Evolutionary conservation across 202 grass and related monocot genomes (phyloP).

Genomic region (Panicum hallii): DNA sequence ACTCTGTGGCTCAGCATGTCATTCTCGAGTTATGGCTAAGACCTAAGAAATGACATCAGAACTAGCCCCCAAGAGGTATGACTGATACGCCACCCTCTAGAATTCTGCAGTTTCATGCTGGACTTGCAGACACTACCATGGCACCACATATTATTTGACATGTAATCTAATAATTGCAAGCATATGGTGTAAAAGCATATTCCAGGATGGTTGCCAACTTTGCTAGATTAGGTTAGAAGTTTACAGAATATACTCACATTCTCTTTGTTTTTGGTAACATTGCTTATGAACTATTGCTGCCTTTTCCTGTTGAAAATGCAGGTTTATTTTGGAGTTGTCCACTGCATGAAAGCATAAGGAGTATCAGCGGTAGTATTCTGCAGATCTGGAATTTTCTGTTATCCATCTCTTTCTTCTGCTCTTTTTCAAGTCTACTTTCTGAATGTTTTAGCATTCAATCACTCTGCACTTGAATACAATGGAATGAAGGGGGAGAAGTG

Average conservation of each 20-base stretch:
- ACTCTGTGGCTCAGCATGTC: too few relatives aligned
- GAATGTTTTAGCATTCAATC: background rate
- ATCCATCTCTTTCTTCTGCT: background rate
- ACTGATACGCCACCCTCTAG: background rate
- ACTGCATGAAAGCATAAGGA: slow-evolving; percentile 46
- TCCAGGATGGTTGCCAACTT: slow-evolving; percentile 45
- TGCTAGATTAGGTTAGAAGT: slow-evolving; percentile 38
- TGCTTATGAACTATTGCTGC: background rate
- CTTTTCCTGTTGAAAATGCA: background rate
- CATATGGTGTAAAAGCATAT: slow-evolving; percentile 23
- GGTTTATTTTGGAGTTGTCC: slow-evolving; percentile 39
- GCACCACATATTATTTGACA: background rate
- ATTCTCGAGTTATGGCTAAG: background rate
- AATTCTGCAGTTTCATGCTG: background rate
- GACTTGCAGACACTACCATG: background rate
- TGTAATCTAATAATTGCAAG: slow-evolving; percentile 6
- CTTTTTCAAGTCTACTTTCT: background rate
- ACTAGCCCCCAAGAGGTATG: background rate
- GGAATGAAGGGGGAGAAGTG: background rate
- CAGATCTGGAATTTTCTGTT: slow-evolving; percentile 25
- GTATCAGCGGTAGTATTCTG: background rate
- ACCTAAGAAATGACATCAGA: background rate
- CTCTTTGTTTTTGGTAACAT: background rate
- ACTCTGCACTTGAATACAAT: background rate
- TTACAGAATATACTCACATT: background rate